Conservation (phyloP, 805 yeast species). For the Nakazawaea populi region DNA sequence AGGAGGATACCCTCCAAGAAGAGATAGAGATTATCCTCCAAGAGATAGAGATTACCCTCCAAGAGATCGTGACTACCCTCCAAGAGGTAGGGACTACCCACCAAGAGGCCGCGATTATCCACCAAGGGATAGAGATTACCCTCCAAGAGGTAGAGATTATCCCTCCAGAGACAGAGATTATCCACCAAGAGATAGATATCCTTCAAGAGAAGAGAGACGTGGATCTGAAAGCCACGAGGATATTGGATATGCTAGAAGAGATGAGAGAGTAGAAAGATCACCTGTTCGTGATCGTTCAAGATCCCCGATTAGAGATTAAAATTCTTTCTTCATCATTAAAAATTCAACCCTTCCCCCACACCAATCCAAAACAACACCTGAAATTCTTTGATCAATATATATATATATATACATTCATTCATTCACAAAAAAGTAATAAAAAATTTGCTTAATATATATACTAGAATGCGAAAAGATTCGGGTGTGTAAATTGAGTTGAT, state of each 20-base stretch:
- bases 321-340: too few relatives aligned
- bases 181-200: conserved; percentile 1
- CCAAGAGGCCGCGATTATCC: conserved; percentile 2
- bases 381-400: neutral
- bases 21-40: conserved; percentile 4
- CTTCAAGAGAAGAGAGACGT: conserved; percentile 2
- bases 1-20: conserved; percentile 12
- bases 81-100: conserved; percentile 6
- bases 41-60: conserved; percentile 7
- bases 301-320: conserved; percentile 22
- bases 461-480: too few relatives aligned
- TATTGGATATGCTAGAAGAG: conserved; percentile 12
- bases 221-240: conserved; percentile 5
- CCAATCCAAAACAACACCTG: too few relatives aligned
- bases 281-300: conserved; percentile 17
- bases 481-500: too few relatives aligned
- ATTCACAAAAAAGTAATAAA: neutral
- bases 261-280: conserved; percentile 11
- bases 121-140: conserved; percentile 14
- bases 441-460: too few relatives aligned
- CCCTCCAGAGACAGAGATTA: conserved; percentile 4
- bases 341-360: too few relatives aligned
- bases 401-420: neutral
- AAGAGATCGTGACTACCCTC: conserved; percentile 2
- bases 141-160: conserved; percentile 2